A percentile compares a stretch with the other conserved stretches of the same genome.
phyloP scores from a whole-genome alignment of 164 flowering plant species.

The Annona squamosa region DNA sequence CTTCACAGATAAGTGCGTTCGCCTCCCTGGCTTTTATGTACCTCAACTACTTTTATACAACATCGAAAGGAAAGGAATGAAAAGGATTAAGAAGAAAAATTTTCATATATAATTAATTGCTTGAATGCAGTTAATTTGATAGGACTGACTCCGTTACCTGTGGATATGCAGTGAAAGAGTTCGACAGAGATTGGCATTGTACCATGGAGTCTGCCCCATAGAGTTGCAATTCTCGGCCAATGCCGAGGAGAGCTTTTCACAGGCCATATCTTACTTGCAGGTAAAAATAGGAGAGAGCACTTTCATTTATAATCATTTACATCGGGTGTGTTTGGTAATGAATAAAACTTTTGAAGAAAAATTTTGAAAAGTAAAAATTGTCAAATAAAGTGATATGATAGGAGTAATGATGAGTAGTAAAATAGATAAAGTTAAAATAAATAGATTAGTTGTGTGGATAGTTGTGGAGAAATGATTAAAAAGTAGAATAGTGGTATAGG shows the following conservation, averaged over 20 bases:
- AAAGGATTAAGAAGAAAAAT: background rate
- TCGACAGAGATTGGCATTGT: conserved; percentile 80
- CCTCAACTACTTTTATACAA: background rate
- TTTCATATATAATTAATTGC: background rate
- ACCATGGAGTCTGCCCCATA: conserved; percentile 91
- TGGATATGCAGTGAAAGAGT: conserved; percentile 62
- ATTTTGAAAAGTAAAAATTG: no score
- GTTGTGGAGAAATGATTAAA: no score
- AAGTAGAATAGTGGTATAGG: no score
- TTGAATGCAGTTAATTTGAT: background rate
- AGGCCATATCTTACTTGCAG: conserved; percentile 57
- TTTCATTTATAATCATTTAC: background rate
- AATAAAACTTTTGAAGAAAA: no score
- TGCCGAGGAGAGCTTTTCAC: conserved; percentile 73
- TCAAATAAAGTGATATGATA: no score
- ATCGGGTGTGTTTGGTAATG: no score
- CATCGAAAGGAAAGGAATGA: background rate
- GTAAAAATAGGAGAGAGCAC: conserved; percentile 25
- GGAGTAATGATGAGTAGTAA: no score
- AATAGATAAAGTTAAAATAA: no score
- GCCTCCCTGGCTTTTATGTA: background rate
- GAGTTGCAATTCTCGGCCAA: conserved; percentile 78
- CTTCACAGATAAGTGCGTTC: conserved; percentile 78
- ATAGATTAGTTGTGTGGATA: no score
- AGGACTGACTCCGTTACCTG: background rate